Evolutionary conservation across 495 filamentous ascomycete genomes (phyloP).

Genomic region (Daldinia childiae): DNA sequence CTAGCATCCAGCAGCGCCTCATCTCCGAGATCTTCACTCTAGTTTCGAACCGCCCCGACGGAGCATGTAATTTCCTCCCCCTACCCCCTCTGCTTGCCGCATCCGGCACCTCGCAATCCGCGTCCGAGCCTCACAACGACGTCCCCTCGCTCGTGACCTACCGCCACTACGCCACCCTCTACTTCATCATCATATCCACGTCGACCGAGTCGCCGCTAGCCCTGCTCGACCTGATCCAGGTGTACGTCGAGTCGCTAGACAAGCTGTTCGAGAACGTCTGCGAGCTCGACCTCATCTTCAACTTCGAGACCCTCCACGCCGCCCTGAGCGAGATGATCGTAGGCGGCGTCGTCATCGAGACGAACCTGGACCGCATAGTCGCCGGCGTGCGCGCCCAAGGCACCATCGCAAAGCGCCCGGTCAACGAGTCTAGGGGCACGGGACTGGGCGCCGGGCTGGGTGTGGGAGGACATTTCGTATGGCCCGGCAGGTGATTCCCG

Average conservation of each 20-base stretch:
- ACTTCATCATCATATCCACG: conserved; percentile 98
- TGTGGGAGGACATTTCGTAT: conserved; percentile 67
- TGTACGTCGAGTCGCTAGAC: conserved; percentile 95
- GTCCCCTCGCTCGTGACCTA: conserved; percentile 96
- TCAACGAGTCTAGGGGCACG: conserved; percentile 60
- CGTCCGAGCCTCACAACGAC: conserved; percentile 77
- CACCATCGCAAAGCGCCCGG: conserved; percentile 74
- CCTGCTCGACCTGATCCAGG: conserved; percentile 94
- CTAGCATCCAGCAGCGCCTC: conserved; percentile 91
- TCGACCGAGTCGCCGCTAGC: conserved; percentile 95
- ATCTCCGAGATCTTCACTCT: conserved; percentile 99
- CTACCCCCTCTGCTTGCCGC: conserved; percentile 61
- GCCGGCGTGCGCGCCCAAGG: conserved; percentile 84
- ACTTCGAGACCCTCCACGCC: conserved; percentile 96
- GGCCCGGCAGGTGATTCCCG: conserved; percentile 60
- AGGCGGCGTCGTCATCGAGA: conserved; percentile 95
- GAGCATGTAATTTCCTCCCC: conserved; percentile 97
- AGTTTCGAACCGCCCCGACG: conserved; percentile 83
- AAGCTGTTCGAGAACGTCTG: conserved; percentile 97
- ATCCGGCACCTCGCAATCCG: conserved; percentile 63
- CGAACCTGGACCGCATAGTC: conserved; percentile 85
- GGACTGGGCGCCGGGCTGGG: conserved; percentile 56
- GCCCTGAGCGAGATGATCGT: conserved; percentile 94
- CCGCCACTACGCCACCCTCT: conserved; percentile 96
- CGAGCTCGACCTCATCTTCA: conserved; percentile 97